Evolutionary conservation across 768 basidiomycete genomes (phyloP), one percentile per base, ranked within the genome.

Genomic region (Boletus rubescentipes): DNA sequence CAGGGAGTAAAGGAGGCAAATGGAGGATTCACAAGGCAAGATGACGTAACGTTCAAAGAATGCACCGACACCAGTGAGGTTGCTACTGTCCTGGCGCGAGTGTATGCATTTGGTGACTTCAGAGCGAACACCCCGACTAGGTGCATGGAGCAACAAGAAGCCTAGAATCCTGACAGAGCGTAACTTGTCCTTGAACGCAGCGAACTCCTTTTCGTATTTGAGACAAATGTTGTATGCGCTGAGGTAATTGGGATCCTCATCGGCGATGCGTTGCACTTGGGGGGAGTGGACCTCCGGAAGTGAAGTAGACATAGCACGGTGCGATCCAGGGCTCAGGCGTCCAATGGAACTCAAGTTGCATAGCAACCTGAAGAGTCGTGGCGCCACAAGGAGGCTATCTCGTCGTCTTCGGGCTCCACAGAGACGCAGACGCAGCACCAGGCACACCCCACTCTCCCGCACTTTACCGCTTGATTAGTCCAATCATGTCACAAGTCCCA

Each of bases 81-180:
- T 36, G 1, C 18, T n/a, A 7, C 30, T n/a, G 20, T 49, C 29
- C 18, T 46, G 36, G 48, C 23, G 4, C 15, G 40, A 50, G 18
- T 42, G 44, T 42, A 59, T 50, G 51, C 18, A 39, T 16, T 53
- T 43, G 39, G 43, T 14, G 5, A 59, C 39, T 38, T 59, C 46
- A 18, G 3, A 14, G 11, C 44, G 58, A 31, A 54, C 45, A 16
- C 0, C 38, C 8, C 5, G 52, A 37, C 36, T 34, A 18, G 37
- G 59, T 11, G 49, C 41, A 38, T 54, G n/a, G 9, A 54, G 49
- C 15, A 60, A 15, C 9, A 59, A 37, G 38, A 40, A 59, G 26
- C 57, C 46, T 4, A 60, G 21, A 21, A 48, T 54, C 32, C 49
- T 34, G 32, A 54, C 46, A n/a, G 16, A 6, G 40, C 49, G 37